Conservation (phyloP, 2,329 filamentous ascomycete genomes). For the Pseudocercospora fuligena region DNA sequence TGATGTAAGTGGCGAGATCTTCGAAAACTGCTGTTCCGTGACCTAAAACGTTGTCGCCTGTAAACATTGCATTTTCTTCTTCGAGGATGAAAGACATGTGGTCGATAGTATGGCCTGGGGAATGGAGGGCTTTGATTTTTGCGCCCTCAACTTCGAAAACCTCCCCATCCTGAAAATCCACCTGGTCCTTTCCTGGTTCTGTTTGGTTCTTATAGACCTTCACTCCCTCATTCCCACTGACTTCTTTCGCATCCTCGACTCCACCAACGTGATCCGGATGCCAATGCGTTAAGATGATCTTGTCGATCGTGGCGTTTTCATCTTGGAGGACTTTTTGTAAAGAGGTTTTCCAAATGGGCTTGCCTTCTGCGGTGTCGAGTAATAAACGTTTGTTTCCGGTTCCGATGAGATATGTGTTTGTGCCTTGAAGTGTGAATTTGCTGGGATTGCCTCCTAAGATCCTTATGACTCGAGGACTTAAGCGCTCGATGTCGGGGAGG, state of each 20-base stretch:
- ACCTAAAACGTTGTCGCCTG: conserved; percentile 85
- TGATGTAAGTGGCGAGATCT: conserved; percentile 71
- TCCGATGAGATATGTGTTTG: conserved; percentile 94
- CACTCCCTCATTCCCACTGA: conserved; percentile 20
- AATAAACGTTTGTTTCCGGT: conserved; percentile 74
- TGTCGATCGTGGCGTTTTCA: conserved; percentile 71
- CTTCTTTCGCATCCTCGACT: conserved; percentile 64
- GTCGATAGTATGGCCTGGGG: conserved; percentile 78
- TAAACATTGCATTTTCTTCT: conserved; percentile 83
- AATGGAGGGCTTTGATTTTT: conserved; percentile 69
- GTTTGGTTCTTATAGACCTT: conserved; percentile 33
- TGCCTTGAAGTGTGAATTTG: conserved; percentile 77
- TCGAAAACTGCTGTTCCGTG: conserved; percentile 84
- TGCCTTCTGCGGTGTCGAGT: conserved; percentile 88
- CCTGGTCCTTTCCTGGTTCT: conserved; percentile 43
- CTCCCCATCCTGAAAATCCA: conserved; percentile 62
- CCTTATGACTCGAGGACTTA: conserved; percentile 78
- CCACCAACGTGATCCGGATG: conserved; percentile 86
- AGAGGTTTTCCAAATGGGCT: conserved; percentile 70
- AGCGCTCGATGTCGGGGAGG: conserved; percentile 74
- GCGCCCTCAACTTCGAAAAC: conserved; percentile 63
- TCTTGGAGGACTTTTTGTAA: conserved; percentile 67
- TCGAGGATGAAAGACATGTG: conserved; percentile 76
- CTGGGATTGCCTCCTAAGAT: conserved; percentile 90
- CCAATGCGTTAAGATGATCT: conserved; percentile 86